These are phyloP conservation scores for Penicillium crystallinum DNA, from an alignment of 495 filamentous ascomycete genomes.

Conservation along the genomic window DNA sequence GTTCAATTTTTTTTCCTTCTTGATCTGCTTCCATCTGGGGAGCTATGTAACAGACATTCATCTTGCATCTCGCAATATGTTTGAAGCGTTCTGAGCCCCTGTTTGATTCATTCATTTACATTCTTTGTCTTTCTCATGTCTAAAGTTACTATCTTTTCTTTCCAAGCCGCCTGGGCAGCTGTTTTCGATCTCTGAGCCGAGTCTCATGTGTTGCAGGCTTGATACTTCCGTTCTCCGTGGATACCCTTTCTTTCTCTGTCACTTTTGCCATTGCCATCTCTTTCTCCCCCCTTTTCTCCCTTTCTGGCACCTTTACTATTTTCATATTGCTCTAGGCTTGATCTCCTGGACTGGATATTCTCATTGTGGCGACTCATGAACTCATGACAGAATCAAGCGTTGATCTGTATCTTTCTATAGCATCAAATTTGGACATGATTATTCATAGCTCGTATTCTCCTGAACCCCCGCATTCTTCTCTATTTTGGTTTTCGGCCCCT, in stretches of 20 bases:
- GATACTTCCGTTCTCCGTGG: slow-evolving; percentile 25
- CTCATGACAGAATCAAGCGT: slow-evolving; percentile 20
- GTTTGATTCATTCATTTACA: slow-evolving; percentile 4
- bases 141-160: slow-evolving; percentile 5
- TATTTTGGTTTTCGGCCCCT: slow-evolving; percentile 1
- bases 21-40: background rate
- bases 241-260: slow-evolving; percentile 20
- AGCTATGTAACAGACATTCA: background rate
- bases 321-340: background rate
- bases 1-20: slow-evolving; percentile 5
- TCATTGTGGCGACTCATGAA: slow-evolving; percentile 4
- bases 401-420: background rate
- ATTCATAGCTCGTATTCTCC: background rate
- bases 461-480: slow-evolving; percentile 1
- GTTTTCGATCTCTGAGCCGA: slow-evolving; percentile 16
- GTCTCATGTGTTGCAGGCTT: slow-evolving; percentile 16
- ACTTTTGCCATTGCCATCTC: slow-evolving; percentile 7
- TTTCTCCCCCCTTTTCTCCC: slow-evolving; percentile 8
- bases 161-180: slow-evolving; percentile 28
- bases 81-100: slow-evolving; percentile 18
- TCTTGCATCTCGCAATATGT: slow-evolving; percentile 15
- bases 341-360: slow-evolving; percentile 1
- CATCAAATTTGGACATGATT: background rate
- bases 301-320: slow-evolving; percentile 6
- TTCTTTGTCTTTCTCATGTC: slow-evolving; percentile 8